Evolutionary conservation across 225 moss, liverwort and hornwort genomes (phyloP).

Genomic region (Climacium dendroides): DNA sequence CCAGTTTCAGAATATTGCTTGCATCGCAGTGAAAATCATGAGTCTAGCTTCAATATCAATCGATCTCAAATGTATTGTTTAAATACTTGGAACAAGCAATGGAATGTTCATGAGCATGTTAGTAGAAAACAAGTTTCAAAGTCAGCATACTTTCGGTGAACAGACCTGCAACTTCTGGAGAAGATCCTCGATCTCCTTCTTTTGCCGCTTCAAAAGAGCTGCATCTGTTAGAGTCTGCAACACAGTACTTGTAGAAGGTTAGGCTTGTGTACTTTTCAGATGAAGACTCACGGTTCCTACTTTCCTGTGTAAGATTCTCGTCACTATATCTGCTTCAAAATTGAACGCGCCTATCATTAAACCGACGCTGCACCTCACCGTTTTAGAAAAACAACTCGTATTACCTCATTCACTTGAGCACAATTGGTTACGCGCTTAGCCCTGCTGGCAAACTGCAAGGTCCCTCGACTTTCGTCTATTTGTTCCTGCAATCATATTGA

Average conservation of each 20-base stretch:
- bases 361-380: not conserved
- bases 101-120: not conserved
- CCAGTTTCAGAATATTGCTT: not conserved
- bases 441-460: slow-evolving; percentile 90
- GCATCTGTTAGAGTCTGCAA: slow-evolving; percentile 82
- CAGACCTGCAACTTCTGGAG: slow-evolving; percentile 70
- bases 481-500: slow-evolving; percentile 50
- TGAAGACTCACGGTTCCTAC: not conserved
- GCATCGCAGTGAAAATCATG: not conserved
- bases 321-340: not conserved
- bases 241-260: not conserved
- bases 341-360: not conserved
- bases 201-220: slow-evolving; percentile 81
- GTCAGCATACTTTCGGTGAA: not conserved
- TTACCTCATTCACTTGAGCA: slow-evolving; percentile 92
- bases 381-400: not conserved
- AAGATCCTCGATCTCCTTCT: slow-evolving; percentile 81
- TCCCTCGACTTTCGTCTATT: slow-evolving; percentile 93
- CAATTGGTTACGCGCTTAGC: slow-evolving; percentile 93
- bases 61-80: not conserved
- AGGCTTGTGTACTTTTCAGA: not conserved
- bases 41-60: not conserved
- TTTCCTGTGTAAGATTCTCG: not conserved
- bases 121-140: not conserved
- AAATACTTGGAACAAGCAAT: not conserved